Evolutionary conservation across 805 yeast species (phyloP).

Genomic region (Yamadazyma akitaensis): DNA sequence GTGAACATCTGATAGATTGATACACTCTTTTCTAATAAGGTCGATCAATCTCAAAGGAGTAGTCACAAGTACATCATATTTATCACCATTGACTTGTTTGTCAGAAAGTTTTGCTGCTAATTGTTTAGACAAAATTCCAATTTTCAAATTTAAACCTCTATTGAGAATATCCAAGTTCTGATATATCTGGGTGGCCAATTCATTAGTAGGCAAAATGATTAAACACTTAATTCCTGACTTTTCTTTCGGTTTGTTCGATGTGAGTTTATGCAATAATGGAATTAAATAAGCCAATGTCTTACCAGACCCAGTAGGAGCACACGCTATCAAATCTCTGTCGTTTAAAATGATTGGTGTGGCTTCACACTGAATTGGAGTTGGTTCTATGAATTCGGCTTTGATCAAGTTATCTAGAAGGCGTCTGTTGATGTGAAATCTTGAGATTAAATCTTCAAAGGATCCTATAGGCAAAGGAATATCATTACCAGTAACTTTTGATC

Average conservation of each 20-base stretch:
- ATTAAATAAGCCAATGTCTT: constrained; percentile 87
- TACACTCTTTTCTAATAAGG: constrained; percentile 56
- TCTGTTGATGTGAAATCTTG: constrained; percentile 63
- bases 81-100: constrained; percentile 53
- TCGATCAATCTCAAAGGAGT: constrained; percentile 91
- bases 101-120: constrained; percentile 65
- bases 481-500: constrained; percentile 72
- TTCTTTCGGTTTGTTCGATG: constrained; percentile 17
- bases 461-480: constrained; percentile 92
- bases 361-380: constrained; percentile 93
- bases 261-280: constrained; percentile 64
- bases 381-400: constrained; percentile 70
- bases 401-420: constrained; percentile 60
- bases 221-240: constrained; percentile 65
- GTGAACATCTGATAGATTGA: constrained; percentile 65
- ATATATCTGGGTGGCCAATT: constrained; percentile 82
- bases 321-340: constrained; percentile 77
- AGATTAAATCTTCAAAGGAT: constrained; percentile 75
- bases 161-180: constrained; percentile 61
- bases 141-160: constrained; percentile 52
- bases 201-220: constrained; percentile 91
- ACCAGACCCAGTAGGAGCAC: constrained; percentile 99
- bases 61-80: constrained; percentile 76
- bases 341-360: constrained; percentile 72
- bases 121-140: constrained; percentile 68